Evolutionary conservation across 1,139 yeast genomes (phyloP).

Genomic region (Blastobotrys malaysiensis): DNA sequence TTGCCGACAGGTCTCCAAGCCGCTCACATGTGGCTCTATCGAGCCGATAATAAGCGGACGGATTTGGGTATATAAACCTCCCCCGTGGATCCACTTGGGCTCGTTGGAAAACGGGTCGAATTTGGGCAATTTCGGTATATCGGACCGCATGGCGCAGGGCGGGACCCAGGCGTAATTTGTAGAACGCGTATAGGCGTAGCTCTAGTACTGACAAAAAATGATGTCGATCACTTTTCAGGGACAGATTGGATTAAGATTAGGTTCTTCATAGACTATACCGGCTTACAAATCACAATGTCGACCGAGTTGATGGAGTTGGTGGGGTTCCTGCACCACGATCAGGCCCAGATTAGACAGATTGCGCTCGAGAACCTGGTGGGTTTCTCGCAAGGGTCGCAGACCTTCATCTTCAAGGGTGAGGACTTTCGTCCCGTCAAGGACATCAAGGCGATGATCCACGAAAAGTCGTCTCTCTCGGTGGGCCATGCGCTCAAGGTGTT

Average conservation of each 20-base stretch:
- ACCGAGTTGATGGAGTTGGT: conserved; percentile 42
- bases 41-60: too few relatives aligned
- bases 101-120: too few relatives aligned
- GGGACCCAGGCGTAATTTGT: neutral
- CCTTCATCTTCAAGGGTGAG: conserved; percentile 62
- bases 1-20: neutral
- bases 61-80: too few relatives aligned
- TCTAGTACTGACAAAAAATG: neutral
- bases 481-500: conserved; percentile 65
- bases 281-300: neutral
- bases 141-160: too few relatives aligned
- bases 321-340: conserved; percentile 75
- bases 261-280: too few relatives aligned
- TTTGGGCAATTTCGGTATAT: too few relatives aligned
- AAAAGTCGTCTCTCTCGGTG: conserved; percentile 16
- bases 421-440: conserved; percentile 70
- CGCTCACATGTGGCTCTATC: too few relatives aligned
- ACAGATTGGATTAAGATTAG: neutral
- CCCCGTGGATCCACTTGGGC: too few relatives aligned
- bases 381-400: conserved; percentile 65
- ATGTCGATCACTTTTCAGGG: neutral
- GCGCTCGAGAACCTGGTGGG: conserved; percentile 85
- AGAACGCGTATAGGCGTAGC: neutral
- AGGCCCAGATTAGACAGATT: conserved; percentile 74
- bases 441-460: conserved; percentile 48